A percentile compares a stretch with the other conserved stretches of the same genome.
These are phyloP conservation scores for Dipteronia dyeriana DNA, from an alignment of 345 rosid genomes.

Conservation along the genomic window DNA sequence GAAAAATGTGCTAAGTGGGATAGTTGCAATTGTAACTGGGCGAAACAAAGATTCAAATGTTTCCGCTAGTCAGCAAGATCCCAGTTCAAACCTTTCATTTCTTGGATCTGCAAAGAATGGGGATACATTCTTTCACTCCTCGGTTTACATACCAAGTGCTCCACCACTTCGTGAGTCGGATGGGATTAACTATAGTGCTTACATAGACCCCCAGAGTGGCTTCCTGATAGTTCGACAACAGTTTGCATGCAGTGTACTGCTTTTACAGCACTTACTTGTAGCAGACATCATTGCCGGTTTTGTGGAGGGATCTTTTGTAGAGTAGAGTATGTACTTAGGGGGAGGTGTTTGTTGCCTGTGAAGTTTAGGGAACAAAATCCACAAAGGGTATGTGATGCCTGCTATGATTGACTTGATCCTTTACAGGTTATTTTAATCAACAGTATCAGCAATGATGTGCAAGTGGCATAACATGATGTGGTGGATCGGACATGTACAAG, in stretches of 20 bases:
- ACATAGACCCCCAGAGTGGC: slow-evolving; percentile 96
- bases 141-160: slow-evolving; percentile 94
- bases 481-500: slow-evolving; percentile 89
- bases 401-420: slow-evolving; percentile 96
- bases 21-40: slow-evolving; percentile 82
- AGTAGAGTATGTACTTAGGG: slow-evolving; percentile 80
- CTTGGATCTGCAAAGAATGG: slow-evolving; percentile 75
- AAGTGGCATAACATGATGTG: slow-evolving; percentile 93
- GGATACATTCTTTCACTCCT: slow-evolving; percentile 73
- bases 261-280: slow-evolving; percentile 79
- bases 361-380: slow-evolving; percentile 90
- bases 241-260: slow-evolving; percentile 81
- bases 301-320: slow-evolving; percentile 96
- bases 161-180: slow-evolving; percentile 80
- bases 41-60: slow-evolving; percentile 39
- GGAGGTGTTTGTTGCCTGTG: slow-evolving; percentile 78
- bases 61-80: slow-evolving; percentile 33
- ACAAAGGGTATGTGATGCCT: slow-evolving; percentile 89
- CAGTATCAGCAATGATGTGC: slow-evolving; percentile 85
- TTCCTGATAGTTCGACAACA: slow-evolving; percentile 79
- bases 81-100: slow-evolving; percentile 74
- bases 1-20: slow-evolving; percentile 75
- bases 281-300: slow-evolving; percentile 96
- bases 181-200: slow-evolving; percentile 53
- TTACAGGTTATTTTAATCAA: slow-evolving; percentile 76